Percentiles rank a stretch among this genome's conserved stretches.
Conservation (phyloP, 352 stramenopile species). For the Phytopythium aichiense region DNA sequence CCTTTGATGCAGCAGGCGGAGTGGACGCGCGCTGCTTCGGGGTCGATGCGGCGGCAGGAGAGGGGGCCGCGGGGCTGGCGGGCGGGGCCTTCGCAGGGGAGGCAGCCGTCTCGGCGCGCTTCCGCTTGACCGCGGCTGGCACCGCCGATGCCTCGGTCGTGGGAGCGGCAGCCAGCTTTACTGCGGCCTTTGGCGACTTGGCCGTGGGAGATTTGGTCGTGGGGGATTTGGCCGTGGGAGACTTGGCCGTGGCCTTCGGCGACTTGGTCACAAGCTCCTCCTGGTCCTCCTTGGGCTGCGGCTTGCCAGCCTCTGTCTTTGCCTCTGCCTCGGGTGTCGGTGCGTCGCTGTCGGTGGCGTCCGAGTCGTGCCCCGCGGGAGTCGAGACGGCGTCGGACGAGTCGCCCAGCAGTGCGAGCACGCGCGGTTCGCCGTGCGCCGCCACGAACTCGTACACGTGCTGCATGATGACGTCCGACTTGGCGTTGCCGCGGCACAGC, state of each 20-base stretch:
- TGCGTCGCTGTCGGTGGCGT: background rate
- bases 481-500: constrained; percentile 60
- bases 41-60: background rate
- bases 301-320: background rate
- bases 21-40: background rate
- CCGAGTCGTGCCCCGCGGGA: constrained; percentile 8
- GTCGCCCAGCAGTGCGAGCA: constrained; percentile 22
- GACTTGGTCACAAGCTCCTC: background rate
- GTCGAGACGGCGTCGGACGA: constrained; percentile 7
- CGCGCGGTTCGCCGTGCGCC: constrained; percentile 29
- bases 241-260: background rate
- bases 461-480: constrained; percentile 59
- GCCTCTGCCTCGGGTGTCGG: constrained; percentile 3
- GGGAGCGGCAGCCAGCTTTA: background rate
- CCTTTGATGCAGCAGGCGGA: background rate
- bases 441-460: constrained; percentile 41
- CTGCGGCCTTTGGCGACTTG: background rate
- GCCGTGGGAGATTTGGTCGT: background rate
- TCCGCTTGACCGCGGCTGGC: constrained; percentile 4
- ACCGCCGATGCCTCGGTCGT: background rate
- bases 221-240: background rate
- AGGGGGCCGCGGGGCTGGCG: background rate
- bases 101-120: background rate
- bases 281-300: background rate
- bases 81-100: background rate